Base-by-base conservation (phyloP, 1,284 basidiomycete genomes). In the Trichosporon sp. region DNA sequence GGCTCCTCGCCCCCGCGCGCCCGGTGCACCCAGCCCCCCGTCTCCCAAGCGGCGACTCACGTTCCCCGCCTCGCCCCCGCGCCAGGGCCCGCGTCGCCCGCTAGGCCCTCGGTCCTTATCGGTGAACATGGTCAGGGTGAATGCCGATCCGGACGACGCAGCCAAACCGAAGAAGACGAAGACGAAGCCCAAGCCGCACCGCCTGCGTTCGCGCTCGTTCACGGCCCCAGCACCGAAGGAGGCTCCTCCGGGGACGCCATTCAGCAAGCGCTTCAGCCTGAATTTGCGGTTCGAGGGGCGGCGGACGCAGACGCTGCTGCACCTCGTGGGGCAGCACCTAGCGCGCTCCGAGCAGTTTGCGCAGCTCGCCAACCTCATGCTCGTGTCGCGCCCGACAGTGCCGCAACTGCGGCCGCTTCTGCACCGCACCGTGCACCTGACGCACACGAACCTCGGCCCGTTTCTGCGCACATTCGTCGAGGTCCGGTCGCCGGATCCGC, bases 391-490 rank as follows among this genome's bases (percentile, higher is more conserved):
- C 12, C 7, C 56, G 27, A 12, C 29, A 8, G 27, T 60, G 7
- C 56, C 56, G 27, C 27, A 31, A n/a, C 56, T 35, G 23, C 34
- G 25, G 4, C 35, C 27, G 34, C 25, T 25, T 27, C 65, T 66
- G 9, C 58, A 60, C 38, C 15, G 32, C 34, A 35, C 38, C 18
- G 53, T 66, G 32, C 29, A 53, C 23, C 29, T 66, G 23, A 58
- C 53, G 8, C 23, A 11, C 23, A 35, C 44, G 53, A 60, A 35
- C n/a, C 51, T 56, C 15, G 32, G 29, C 1, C 15, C 27, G n/a
- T 58, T 66, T 9, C 34, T 66, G 23, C 21, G 53, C 9, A 60
- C 56, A 6, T 58, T 66, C 18, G 34, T 66, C n/a, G 35, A 56
- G 23, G 12, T 47, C n/a, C 9, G n/a, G 13, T 21, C 56, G 5